Evolutionary conservation across 306 rosid species (phyloP).

Genomic region (Comarum palustre): DNA sequence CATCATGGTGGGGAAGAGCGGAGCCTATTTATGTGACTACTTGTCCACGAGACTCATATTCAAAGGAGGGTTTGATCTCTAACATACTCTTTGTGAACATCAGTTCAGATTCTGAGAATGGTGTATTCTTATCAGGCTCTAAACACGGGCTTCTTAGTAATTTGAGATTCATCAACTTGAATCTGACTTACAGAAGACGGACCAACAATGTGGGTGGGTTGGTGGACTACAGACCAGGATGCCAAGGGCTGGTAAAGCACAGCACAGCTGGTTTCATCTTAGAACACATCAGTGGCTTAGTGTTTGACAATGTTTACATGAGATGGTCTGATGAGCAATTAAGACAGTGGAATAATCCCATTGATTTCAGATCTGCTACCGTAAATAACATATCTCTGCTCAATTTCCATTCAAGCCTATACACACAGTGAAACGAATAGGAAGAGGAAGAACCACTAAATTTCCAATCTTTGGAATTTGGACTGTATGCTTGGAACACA

Average conservation of each 20-base stretch:
- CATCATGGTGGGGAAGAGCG: conserved; percentile 97
- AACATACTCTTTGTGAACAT: conserved; percentile 67
- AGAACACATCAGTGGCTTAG: conserved; percentile 79
- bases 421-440: conserved; percentile 15
- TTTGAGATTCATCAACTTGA: conserved; percentile 71
- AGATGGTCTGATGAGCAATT: conserved; percentile 54
- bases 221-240: conserved; percentile 86
- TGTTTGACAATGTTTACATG: conserved; percentile 67
- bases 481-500: background rate
- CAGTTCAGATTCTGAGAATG: conserved; percentile 74
- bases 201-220: conserved; percentile 61
- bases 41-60: conserved; percentile 57
- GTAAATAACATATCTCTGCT: conserved; percentile 60
- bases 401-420: conserved; percentile 58
- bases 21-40: conserved; percentile 86
- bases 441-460: background rate
- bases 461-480: conserved; percentile 1
- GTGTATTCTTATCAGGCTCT: conserved; percentile 82
- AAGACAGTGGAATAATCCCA: conserved; percentile 64
- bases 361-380: conserved; percentile 73
- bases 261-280: conserved; percentile 63
- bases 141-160: conserved; percentile 61
- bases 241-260: conserved; percentile 76
- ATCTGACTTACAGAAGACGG: conserved; percentile 58
- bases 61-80: conserved; percentile 86